Base-by-base conservation (phyloP, 441 rosid genomes). In the Biscutella auriculata region DNA sequence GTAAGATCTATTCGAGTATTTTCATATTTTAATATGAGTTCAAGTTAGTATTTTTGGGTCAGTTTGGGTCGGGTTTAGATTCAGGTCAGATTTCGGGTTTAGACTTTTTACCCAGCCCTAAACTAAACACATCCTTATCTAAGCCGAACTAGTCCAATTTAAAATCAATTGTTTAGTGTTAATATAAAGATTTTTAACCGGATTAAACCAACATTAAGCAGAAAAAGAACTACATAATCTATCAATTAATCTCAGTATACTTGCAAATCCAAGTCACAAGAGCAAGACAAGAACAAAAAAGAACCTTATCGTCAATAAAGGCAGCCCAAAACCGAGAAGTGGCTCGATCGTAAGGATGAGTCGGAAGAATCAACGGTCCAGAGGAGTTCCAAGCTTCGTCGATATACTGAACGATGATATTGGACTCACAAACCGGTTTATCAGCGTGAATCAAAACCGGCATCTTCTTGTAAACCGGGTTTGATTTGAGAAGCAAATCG, bases 391-490 rank as follows among this genome's bases (percentile, higher is more conserved):
- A 88, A 35, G 59, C 42, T 52, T 82, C 93, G n/a, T 86, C 83
- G 3, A 88, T 63, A 51, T 84, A 86, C 60, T 86, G 67, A 13
- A 88, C 84, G 35, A 84, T 89, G 40, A 89, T 34, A 36, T 77
- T 79, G 8, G 97, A 83, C 61, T 88, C 95, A 9, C 82, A 78
- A 16, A 88, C 51, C 8, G 90, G 86, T 57, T 77, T 82, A 7
- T 66, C 83, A 14, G 53, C 62, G 19, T 88, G 88, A 54, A 86
- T 63, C 16, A 88, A 76, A 54, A 86, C 95, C 0, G 88, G 93
- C 3, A 88, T 66, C 69, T 85, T 88, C 76, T 88, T 84, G 73
- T 86, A 73, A 39, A 86, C 76, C 17, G 95, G 95, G 51, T 88
- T 86, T 3, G 82, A 80, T 73, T 78, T 48, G 34, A 88, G 75